Conservation (phyloP, 1,284 basidiomycete genomes). For the Thecaphora thlaspeos region DNA sequence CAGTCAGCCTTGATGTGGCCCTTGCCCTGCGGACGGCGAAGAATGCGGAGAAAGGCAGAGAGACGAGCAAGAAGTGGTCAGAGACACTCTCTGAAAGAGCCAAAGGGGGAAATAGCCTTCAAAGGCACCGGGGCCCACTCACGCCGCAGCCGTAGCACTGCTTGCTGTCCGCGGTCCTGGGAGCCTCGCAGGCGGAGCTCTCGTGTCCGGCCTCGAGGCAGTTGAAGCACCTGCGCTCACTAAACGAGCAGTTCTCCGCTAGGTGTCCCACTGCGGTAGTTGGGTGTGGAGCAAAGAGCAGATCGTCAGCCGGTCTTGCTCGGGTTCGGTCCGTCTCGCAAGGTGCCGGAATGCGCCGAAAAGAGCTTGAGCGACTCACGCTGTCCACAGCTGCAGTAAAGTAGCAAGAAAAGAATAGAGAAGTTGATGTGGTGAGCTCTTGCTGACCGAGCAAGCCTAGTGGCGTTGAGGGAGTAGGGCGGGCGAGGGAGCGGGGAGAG, state of each 20-base stretch:
- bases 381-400: constrained; percentile 19
- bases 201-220: constrained; percentile 35
- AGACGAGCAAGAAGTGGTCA: too few species aligned
- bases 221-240: constrained; percentile 42
- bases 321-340: too few species aligned
- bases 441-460: too few species aligned
- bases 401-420: not conserved
- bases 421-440: not conserved
- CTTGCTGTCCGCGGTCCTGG: constrained; percentile 30
- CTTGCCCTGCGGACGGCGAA: not conserved
- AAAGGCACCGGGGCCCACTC: not conserved
- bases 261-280: constrained; percentile 28
- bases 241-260: constrained; percentile 35
- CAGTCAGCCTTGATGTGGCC: constrained; percentile 36
- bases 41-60: too few species aligned
- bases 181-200: constrained; percentile 25
- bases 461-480: too few species aligned
- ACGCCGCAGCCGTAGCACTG: constrained; percentile 40
- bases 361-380: constrained; percentile 11
- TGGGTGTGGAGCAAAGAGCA: not conserved
- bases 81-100: too few species aligned
- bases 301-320: too few species aligned
- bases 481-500: not conserved
- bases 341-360: too few species aligned
- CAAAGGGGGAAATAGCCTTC: not conserved